Evolutionary conservation across 208 protist genomes (phyloP).

Genomic region (Blechomonas ayalai): DNA sequence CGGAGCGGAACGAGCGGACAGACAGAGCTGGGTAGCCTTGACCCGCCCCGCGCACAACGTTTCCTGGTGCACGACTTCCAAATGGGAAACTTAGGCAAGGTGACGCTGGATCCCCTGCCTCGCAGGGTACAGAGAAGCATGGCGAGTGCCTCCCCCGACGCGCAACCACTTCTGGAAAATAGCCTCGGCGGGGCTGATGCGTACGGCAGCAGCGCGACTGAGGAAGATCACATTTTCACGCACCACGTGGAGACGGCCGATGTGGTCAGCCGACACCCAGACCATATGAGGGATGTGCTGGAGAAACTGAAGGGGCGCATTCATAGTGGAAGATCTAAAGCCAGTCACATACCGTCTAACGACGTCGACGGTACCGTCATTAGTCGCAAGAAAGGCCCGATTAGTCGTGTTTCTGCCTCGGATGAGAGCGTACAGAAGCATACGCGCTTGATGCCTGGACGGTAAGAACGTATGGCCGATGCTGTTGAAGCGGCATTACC

Average conservation of each 20-base stretch:
- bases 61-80: constrained; percentile 87
- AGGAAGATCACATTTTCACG: constrained; percentile 34
- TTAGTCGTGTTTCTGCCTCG: constrained; percentile 48
- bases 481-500: too few species aligned
- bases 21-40: constrained; percentile 75
- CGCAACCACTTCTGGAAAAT: neutral
- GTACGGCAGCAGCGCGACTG: neutral
- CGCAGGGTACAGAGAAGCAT: constrained; percentile 24
- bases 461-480: too few species aligned
- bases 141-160: neutral
- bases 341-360: neutral
- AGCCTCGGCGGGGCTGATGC: neutral
- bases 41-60: constrained; percentile 53
- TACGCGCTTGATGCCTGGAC: constrained; percentile 39
- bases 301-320: constrained; percentile 35
- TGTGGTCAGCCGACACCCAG: constrained; percentile 65
- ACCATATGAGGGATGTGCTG: constrained; percentile 76
- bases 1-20: constrained; percentile 74
- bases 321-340: neutral
- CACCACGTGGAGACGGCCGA: constrained; percentile 72
- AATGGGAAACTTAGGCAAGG: constrained; percentile 63
- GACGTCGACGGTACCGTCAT: constrained; percentile 45
- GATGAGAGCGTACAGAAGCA: constrained; percentile 39
- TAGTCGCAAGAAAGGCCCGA: constrained; percentile 71
- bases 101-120: constrained; percentile 82